Evolutionary conservation across 768 basidiomycete genomes (phyloP), one percentile per base, ranked within the genome.

Genomic region (Lentinula detonsa): DNA sequence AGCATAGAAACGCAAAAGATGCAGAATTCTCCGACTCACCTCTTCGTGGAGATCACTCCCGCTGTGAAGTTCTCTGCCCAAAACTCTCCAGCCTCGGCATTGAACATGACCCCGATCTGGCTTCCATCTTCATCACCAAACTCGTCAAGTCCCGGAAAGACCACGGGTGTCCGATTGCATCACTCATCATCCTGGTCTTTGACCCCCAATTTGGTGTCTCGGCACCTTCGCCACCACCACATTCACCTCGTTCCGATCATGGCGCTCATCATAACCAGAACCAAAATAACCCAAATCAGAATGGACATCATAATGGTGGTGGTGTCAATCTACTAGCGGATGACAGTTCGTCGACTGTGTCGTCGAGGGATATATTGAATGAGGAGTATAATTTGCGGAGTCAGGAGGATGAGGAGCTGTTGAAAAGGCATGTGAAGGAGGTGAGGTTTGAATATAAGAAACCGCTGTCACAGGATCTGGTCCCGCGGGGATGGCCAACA

Each of bases 371-470:
- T 49, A 39, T 46, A 7, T 35, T 59, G 9, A 37, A 59, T 35
- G 57, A 59, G 10, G 57, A 59, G 18, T 59, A 59, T 37, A 50
- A 59, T 49, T 21, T 59, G n/a, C 13, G 57, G 34, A 50, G 45
- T 10, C 46, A 37, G 33, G 57, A 59, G 46, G 57, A 59, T 21
- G 43, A 48, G 11, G 57, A 59, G 34, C 21, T 59, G 31, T 28
- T 59, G 11, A 50, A 23, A 33, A 23, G 37, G 34, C 46, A 59
- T 49, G 57, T 59, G 31, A 45, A 45, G 34, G 57, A 48, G 35
- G 57, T 59, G 21, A 46, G 48, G 57, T 59, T 59, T 39, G 57
- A 59, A n/a, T 59, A 59, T 49, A 50, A 59, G 43, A 37, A 59
- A 11, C 57, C 57, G 31, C 34, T 59, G n/a, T 59, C 57, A 16